Evolutionary conservation across 2,329 filamentous ascomycete genomes (phyloP), one percentile per base, ranked within the genome.

Genomic region (Talaromyces funiculosus): DNA sequence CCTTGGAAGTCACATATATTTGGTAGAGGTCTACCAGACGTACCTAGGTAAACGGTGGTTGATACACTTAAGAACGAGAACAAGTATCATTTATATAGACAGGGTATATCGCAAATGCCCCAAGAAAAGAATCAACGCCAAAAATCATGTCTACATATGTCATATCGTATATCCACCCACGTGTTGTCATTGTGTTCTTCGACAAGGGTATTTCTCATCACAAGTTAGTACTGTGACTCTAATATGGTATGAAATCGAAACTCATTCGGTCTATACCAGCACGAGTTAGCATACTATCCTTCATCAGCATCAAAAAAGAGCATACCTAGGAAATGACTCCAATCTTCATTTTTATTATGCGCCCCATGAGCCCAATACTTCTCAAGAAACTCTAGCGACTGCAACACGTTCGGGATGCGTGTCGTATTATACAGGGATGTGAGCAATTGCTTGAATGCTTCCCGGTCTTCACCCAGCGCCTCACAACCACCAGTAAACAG

Each of bases 401-500:
- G 72, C 40, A 76, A 60, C 56, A 77, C 74, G 64, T 77, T 77
- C 31, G 75, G 74, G 7, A 77, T 73, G 6, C 73, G 71, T 53
- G 77, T 73, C 9, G 72, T 75, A 51, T 75, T 69, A 57, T 77
- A 72, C 49, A 77, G 65, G 29, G 68, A 69, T 0, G 67, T 64
- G 5, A 77, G 63, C 22, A 77, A 54, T 22, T 65, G 64, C 35
- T 69, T 67, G 14, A 77, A 71, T 10, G 66, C 67, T 33, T 69
- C 69, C 7, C 73, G 69, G 60, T 77, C 74, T 33, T 73, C 65
- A 2, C 69, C 73, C 5, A 70, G 64, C 18, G 75, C 75, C 55
- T 77, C 75, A 51, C 75, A 77, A 3, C 76, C 76, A 7, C 75
- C 76, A 47, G 76, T 77, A 59, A 78, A 78, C 5, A 78, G 63